phyloP scores from a whole-genome alignment of 768 basidiomycete genomes.

The Boletus pseudopeckii region DNA sequence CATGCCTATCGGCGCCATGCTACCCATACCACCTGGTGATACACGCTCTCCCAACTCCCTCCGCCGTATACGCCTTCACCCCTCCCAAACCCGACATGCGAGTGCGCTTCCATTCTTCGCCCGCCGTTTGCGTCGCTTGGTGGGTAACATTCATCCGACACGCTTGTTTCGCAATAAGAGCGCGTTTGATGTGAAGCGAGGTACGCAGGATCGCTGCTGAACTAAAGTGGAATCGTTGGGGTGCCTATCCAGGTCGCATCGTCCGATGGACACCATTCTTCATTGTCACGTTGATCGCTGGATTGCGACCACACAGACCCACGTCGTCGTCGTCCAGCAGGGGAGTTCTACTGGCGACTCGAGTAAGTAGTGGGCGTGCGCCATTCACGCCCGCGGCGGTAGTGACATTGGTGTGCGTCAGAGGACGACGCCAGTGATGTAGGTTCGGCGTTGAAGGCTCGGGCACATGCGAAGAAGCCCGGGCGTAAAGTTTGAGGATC shows the following conservation, averaged over 20 bases:
- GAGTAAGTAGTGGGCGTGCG: too few relatives aligned
- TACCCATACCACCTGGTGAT: constrained; percentile 34
- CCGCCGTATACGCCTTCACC: constrained; percentile 41
- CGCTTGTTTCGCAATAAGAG: neutral
- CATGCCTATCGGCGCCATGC: constrained; percentile 39
- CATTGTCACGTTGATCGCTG: too few relatives aligned
- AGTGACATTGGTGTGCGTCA: too few relatives aligned
- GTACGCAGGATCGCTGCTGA: neutral
- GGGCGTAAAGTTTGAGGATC: constrained; percentile 70
- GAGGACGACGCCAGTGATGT: too few relatives aligned
- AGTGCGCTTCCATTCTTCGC: constrained; percentile 89
- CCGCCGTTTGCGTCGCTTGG: constrained; percentile 83
- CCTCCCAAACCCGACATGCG: constrained; percentile 45
- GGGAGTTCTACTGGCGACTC: too few relatives aligned
- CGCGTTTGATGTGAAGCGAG: neutral
- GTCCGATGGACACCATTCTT: too few relatives aligned
- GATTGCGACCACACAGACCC: too few relatives aligned
- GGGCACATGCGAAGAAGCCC: constrained; percentile 44
- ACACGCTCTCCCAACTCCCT: constrained; percentile 42
- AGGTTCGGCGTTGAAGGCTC: constrained; percentile 27
- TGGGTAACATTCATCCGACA: constrained; percentile 51
- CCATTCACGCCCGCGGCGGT: too few relatives aligned
- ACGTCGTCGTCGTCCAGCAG: constrained; percentile 41
- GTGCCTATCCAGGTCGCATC: too few relatives aligned
- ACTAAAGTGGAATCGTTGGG: neutral